Evolutionary conservation across 2,329 filamentous ascomycete genomes (phyloP).

Genomic region (Colletotrichum plurivorum): DNA sequence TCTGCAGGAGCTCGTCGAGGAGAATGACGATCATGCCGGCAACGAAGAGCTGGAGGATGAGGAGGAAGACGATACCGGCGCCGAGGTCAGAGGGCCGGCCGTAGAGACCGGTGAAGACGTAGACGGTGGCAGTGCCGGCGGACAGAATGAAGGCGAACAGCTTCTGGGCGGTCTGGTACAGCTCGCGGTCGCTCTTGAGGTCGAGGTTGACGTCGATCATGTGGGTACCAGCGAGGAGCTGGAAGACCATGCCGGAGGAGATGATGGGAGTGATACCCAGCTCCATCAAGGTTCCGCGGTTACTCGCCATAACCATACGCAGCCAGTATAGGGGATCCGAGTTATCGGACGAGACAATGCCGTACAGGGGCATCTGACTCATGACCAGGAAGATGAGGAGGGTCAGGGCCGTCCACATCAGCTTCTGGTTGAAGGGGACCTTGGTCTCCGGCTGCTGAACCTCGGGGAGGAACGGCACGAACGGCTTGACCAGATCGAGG

Average conservation of each 20-base stretch:
- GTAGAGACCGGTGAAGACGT: constrained; percentile 98
- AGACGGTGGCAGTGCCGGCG: constrained; percentile 97
- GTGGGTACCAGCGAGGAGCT: constrained; percentile 99
- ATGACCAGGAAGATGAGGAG: constrained; percentile 99
- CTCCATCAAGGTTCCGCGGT: constrained; percentile 96
- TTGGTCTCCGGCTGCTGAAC: constrained; percentile 99
- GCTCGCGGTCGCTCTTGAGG: constrained; percentile 99
- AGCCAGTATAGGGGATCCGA: constrained; percentile 99
- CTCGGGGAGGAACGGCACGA: constrained; percentile 99
- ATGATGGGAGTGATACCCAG: constrained; percentile 98
- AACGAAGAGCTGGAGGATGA: constrained; percentile 97
- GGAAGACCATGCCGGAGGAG: constrained; percentile 99
- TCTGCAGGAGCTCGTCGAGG: constrained; percentile 98
- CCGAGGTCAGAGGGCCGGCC: constrained; percentile 96
- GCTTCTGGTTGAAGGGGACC: constrained; percentile 98
- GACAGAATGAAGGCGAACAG: constrained; percentile 98
- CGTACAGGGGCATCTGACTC: constrained; percentile 99
- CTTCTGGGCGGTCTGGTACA: constrained; percentile 99
- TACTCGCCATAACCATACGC: constrained; percentile 99
- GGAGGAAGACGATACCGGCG: constrained; percentile 96
- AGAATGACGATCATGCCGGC: constrained; percentile 99
- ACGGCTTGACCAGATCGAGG: constrained; percentile 99
- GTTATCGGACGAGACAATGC: constrained; percentile 98
- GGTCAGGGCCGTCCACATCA: constrained; percentile 95
- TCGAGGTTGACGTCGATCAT: constrained; percentile 99